Base-by-base conservation (phyloP, 768 basidiomycete species). In the Lactifluus subvellereus region DNA sequence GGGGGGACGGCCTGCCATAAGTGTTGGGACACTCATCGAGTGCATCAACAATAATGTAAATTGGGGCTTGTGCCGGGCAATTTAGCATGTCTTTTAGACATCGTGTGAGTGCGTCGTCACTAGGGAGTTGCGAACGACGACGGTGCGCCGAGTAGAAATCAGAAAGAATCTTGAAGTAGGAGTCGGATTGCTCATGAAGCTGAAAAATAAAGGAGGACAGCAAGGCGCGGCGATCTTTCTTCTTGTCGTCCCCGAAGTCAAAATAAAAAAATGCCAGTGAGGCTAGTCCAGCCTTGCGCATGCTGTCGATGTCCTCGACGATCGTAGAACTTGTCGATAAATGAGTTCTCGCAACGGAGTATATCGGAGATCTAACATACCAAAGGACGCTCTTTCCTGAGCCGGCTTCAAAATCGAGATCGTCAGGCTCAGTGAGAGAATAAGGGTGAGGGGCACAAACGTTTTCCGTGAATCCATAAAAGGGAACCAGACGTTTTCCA, bases 381-480 rank as follows among this genome's bases (percentile, higher is more conserved):
- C 55, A 2, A 20, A 32, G 38, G 14, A 40, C 38, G 11, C 11
- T 40, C 38, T 40, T 40, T 13, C 38, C 38, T 40, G 38, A 11
- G 10, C 55, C 55, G 5, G 55, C 55, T 57, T 33, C 32, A 7
- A 14, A 35, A 14, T 30, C 27, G 27, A 47, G 6, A 45, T 10
- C 10, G 9, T 35, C n/a, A 35, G n/a, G 5, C n/a, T 48, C 11
- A 7, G 6, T 11, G 11, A 20, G 11, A 33, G 47, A 27, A 6
- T 13, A 33, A 8, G 18, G 10, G 8, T 7, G 30, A 18, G 30
- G 18, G 22, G 38, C 2, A 50, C 57, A 4, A 0, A 58, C 48
- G 57, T 38, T 58, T 58, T 48, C 48, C 57, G 30, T 27, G 35
- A 13, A 58, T 40, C 57, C 57, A 58, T 38, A 58, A 38, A 16